Conservation (phyloP, 2,329 filamentous ascomycete genomes). For the Xylariaceae sp. region DNA sequence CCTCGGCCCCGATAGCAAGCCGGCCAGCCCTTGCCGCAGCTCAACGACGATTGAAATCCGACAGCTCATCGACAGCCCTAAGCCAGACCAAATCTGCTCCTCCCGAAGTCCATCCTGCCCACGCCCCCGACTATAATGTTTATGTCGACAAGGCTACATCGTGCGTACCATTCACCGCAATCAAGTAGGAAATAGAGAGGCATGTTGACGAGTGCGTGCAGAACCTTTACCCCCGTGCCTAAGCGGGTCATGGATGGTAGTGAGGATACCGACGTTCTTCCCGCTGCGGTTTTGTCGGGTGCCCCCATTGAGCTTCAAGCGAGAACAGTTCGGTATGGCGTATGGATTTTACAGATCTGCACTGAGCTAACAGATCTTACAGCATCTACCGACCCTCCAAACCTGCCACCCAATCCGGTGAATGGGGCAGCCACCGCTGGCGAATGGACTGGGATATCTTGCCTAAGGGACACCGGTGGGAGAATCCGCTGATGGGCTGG, state of each 20-base stretch:
- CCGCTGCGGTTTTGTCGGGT: slow-evolving; percentile 87
- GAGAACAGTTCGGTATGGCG: slow-evolving; percentile 82
- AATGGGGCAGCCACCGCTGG: slow-evolving; percentile 85
- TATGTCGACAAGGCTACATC: slow-evolving; percentile 88
- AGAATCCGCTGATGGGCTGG: slow-evolving; percentile 98
- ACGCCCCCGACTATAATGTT: slow-evolving; percentile 81
- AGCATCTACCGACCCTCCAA: slow-evolving; percentile 94
- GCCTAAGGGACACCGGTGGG: slow-evolving; percentile 92
- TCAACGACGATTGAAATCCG: slow-evolving; percentile 58
- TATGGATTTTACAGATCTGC: neutral
- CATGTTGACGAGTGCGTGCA: slow-evolving; percentile 45
- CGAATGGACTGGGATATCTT: slow-evolving; percentile 99
- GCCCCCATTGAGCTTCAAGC: slow-evolving; percentile 94
- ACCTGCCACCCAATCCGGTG: slow-evolving; percentile 93
- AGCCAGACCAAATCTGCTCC: slow-evolving; percentile 43
- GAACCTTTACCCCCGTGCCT: slow-evolving; percentile 88
- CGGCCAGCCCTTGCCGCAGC: slow-evolving; percentile 49
- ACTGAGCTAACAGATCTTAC: slow-evolving; percentile 21
- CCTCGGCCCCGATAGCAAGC: slow-evolving; percentile 41
- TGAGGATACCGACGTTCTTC: slow-evolving; percentile 74
- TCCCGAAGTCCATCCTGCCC: slow-evolving; percentile 51
- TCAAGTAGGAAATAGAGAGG: neutral
- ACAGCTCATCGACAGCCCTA: slow-evolving; percentile 47
- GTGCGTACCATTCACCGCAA: slow-evolving; percentile 58
- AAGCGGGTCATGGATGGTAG: slow-evolving; percentile 90